Evolutionary conservation across 495 filamentous ascomycete genomes (phyloP).

Genomic region (Neurospora sp.): DNA sequence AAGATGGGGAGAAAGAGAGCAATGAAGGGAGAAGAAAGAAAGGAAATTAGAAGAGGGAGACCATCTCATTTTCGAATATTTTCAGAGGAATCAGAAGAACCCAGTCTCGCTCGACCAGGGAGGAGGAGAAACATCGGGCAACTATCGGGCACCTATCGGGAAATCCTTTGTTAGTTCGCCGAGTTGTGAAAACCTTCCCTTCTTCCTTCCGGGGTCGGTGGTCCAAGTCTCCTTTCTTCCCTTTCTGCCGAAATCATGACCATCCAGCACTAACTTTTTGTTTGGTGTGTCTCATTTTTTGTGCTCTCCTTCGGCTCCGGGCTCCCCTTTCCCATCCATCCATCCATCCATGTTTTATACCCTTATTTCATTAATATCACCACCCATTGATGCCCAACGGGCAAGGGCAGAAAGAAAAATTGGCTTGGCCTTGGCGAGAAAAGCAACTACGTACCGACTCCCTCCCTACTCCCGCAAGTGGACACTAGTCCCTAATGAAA

Average conservation of each 20-base stretch:
- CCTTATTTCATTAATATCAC: background rate
- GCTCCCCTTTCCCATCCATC: background rate
- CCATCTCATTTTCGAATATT: background rate
- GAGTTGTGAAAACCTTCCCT: background rate
- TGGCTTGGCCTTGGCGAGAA: background rate
- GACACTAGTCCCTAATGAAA: background rate
- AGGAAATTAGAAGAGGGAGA: background rate
- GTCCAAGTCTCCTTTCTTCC: background rate
- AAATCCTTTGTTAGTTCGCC: background rate
- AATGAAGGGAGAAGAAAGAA: background rate
- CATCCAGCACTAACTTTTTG: background rate
- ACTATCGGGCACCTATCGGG: background rate
- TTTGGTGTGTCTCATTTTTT: background rate
- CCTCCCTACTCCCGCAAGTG: background rate
- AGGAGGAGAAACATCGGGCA: background rate
- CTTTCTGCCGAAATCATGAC: background rate
- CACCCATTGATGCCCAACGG: background rate
- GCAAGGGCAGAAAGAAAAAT: background rate
- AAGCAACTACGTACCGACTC: background rate
- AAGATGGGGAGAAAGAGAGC: background rate
- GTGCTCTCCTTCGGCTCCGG: background rate
- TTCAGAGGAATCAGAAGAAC: background rate
- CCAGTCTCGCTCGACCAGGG: background rate
- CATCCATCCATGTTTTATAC: background rate
- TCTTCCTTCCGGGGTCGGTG: background rate